phyloP scores from a whole-genome alignment of 2,329 filamentous ascomycete genomes.

The Trichoderma asperellum region DNA sequence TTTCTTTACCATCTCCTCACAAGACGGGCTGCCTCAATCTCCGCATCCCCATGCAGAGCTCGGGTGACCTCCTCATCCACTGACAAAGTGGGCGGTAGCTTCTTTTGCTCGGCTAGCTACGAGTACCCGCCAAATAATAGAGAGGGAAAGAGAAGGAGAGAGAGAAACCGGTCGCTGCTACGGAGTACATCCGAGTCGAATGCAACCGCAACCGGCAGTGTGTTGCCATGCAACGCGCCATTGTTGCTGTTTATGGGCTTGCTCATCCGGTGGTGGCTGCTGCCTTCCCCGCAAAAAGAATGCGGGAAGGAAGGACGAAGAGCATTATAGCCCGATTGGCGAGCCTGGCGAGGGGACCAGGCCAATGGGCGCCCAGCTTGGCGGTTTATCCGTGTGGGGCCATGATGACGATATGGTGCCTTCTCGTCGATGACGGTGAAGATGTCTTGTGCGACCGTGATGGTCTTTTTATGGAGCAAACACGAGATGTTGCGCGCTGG shows the following conservation, averaged over 20 bases:
- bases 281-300: slow-evolving; percentile 16
- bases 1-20: neutral
- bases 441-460: neutral
- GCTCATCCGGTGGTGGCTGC: neutral
- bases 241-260: neutral
- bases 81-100: neutral
- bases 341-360: neutral
- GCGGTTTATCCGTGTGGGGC: neutral
- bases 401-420: neutral
- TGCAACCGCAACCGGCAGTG: slow-evolving; percentile 9
- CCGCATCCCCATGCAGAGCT: neutral
- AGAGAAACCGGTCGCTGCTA: neutral
- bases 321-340: slow-evolving; percentile 9
- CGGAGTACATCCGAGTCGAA: neutral
- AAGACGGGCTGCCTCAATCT: neutral
- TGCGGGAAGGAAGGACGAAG: neutral
- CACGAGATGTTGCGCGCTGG: neutral
- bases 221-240: neutral
- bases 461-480: neutral
- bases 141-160: neutral
- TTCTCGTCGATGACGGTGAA: neutral
- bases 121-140: neutral
- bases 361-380: slow-evolving; percentile 2
- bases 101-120: neutral
- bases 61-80: neutral